Base-by-base conservation (phyloP, 2,329 filamentous ascomycete species). In the Colletotrichum trifolii region DNA sequence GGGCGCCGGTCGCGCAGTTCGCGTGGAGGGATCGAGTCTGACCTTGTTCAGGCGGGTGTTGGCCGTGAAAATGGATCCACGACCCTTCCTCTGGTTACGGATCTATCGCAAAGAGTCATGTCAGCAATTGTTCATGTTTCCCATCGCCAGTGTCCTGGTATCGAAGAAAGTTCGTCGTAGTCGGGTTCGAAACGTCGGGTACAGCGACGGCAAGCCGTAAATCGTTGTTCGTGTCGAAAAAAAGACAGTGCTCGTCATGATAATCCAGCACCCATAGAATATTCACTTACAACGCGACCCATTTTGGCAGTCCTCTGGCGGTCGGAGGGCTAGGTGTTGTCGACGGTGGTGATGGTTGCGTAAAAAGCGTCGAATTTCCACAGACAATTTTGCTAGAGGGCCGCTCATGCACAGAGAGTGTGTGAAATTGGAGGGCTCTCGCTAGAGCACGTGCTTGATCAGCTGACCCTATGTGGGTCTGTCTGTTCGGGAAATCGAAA, bases 11-110 rank as follows among this genome's bases (percentile, higher is more conserved):
- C 40, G 46, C 53, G 47, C 60, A 40, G 34, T 25, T 17, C 59
- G 48, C 47, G 40, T 10, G 9, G 12, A 36, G 38, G 33, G 17
- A 38, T 94, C 82, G 93, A 89, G 79, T 92, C 93, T 72, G 71
- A 91, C 89, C 90, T 98, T 97, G 87, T 96, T 95, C 79, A 98
- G 89, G 84, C 92, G 91, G 84, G 91, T 94, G 85, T 92, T 88
- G 82, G 91, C 89, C 83, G 89, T 86, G 83, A 86, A 87, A 75
- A 87, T 86, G 76, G 81, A 83, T 77, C 83, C 83, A 79, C 81
- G 81, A 76, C 84, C 84, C 81, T 86, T 86, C 77, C 84, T 82
- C 85, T 89, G 86, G 81, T 89, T 89, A 82, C 86, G 85, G 83
- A 89, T 89, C 79, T 81, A 69, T 68, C 71, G 59, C 52, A 65